Evolutionary conservation across 176 grass and related monocot genomes (phyloP), one percentile per base, ranked within the genome.

Genomic region (Saccharum officinarum): DNA sequence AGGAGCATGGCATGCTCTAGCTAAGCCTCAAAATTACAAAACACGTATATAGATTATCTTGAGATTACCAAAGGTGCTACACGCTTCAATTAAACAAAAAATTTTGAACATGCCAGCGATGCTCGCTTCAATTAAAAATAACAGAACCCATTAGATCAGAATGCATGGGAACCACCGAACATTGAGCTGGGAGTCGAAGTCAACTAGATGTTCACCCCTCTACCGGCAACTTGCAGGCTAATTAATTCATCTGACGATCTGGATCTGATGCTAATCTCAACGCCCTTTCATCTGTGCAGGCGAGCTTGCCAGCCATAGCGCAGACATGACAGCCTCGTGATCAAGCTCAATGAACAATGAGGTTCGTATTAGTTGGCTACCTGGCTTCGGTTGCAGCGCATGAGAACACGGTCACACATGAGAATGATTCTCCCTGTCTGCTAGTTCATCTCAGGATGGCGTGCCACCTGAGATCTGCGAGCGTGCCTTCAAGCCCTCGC

Each of bases 351-450:
- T 23, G 13, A 9, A 10, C 6, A 20, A 61, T 25, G 52, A 4
- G 10, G n/a, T n/a, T n/a, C n/a, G n/a, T n/a, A n/a, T n/a, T 30
- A 17, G 30, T 16, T 20, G 28, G 16, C 39, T 40, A 40, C 39
- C 7, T 49, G 46, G 14, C 33, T 15, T 77, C 7, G 36, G 52
- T 60, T 39, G 52, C 57, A 78, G 12, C 6, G 14, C 11, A 4
- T 25, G 1, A 23, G 67, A 7, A 57, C 52, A 8, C 52, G 57
- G 16, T 40, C 13, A 78, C 76, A 63, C 55, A 62, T 78, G 75
- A 61, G 36, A 41, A 61, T 26, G 55, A 78, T 78, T 78, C 76
- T 62, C 25, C 22, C 1, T 78, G 37, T 78, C 75, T 78, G 75
- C 75, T 15, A 7, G 20, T 77, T 77, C 34, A 59, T 2, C 14